Evolutionary conservation across 2,329 filamentous ascomycete species (phyloP).

Genomic region (Tolypocladium paradoxum): DNA sequence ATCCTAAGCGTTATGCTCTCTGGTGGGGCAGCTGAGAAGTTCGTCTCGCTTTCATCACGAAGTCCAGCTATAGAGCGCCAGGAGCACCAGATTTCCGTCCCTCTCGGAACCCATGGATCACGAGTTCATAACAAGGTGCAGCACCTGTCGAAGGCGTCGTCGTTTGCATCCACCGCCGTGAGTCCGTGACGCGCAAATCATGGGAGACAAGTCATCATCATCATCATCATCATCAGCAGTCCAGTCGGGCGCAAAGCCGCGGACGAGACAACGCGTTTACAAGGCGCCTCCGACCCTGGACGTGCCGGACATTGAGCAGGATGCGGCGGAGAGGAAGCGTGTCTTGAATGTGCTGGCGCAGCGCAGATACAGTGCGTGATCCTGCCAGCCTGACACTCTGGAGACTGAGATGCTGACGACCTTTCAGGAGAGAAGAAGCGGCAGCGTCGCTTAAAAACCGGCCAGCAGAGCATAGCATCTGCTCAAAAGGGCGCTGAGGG

Average conservation of each 20-base stretch:
- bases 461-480: background rate
- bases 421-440: slow-evolving; percentile 22
- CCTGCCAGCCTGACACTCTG: background rate
- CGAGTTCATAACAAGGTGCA: background rate
- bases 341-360: slow-evolving; percentile 44
- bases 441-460: slow-evolving; percentile 13
- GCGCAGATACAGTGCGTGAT: slow-evolving; percentile 34
- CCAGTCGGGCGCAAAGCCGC: slow-evolving; percentile 9
- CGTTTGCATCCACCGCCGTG: background rate
- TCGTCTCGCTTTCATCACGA: background rate
- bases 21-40: background rate
- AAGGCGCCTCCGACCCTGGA: slow-evolving; percentile 29
- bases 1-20: background rate
- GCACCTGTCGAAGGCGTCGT: background rate
- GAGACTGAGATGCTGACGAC: background rate
- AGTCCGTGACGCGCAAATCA: background rate
- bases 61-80: background rate
- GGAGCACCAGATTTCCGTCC: background rate
- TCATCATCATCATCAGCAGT: background rate
- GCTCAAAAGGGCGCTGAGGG: background rate
- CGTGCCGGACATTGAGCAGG: slow-evolving; percentile 36
- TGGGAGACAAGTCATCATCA: background rate
- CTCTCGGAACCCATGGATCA: background rate
- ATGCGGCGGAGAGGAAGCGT: slow-evolving; percentile 42
- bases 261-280: slow-evolving; percentile 27